Percentiles rank a stretch among this genome's conserved stretches.
Evolutionary conservation across 768 basidiomycete species (phyloP).

Genomic region (Tubosaeta sp.): DNA sequence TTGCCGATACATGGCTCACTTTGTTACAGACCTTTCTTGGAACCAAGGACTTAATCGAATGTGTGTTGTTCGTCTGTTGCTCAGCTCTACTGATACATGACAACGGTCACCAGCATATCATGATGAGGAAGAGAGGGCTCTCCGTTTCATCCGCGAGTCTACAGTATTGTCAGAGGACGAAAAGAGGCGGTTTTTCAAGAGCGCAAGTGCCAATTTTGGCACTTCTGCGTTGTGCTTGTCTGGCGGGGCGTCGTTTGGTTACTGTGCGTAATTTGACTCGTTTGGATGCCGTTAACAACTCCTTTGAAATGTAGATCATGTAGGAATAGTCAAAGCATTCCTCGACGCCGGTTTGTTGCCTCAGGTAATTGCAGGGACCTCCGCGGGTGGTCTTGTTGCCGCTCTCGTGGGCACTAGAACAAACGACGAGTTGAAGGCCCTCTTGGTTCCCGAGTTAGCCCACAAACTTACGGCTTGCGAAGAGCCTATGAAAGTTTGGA

Average conservation of each 20-base stretch:
- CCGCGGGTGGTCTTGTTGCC: conserved; percentile 82
- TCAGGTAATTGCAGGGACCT: conserved; percentile 91
- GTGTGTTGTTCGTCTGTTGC: conserved; percentile 35
- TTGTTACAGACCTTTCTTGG: conserved; percentile 76
- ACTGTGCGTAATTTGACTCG: conserved; percentile 52
- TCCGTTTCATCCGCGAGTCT: conserved; percentile 73
- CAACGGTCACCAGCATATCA: conserved; percentile 63
- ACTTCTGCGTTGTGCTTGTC: conserved; percentile 89
- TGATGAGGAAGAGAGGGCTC: conserved; percentile 68
- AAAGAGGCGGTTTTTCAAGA: conserved; percentile 89
- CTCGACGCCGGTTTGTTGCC: conserved; percentile 83
- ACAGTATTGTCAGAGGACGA: conserved; percentile 76
- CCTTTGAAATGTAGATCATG: conserved; percentile 53
- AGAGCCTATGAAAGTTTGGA: conserved; percentile 69
- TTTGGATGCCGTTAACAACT: background rate
- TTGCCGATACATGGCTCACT: conserved; percentile 9
- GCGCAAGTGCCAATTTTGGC: conserved; percentile 84
- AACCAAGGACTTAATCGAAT: conserved; percentile 86
- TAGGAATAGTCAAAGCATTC: conserved; percentile 90
- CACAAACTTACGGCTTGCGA: conserved; percentile 79
- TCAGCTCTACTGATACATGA: background rate
- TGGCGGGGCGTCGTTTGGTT: conserved; percentile 95
- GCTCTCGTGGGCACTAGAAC: conserved; percentile 82
- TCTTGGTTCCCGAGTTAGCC: conserved; percentile 82
- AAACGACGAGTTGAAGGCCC: conserved; percentile 73